A percentile compares a stretch with the other conserved stretches of the same genome.
Conservation (phyloP, 2,329 filamentous ascomycete genomes). For the Pseudopyrenochaeta lycopersici region DNA sequence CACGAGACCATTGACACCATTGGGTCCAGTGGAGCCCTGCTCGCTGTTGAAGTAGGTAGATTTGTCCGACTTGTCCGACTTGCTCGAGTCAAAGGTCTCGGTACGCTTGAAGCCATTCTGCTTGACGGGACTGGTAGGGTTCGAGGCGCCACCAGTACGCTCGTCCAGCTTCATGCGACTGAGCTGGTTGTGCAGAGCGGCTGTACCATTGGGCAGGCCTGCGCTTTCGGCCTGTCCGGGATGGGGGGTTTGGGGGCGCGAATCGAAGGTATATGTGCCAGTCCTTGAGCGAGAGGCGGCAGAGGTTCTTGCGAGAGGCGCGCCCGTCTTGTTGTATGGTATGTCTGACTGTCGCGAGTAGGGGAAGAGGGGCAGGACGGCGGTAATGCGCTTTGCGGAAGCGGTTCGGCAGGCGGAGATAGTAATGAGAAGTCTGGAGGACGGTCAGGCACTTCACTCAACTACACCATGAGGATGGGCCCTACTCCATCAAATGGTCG, state of each 20-base stretch:
- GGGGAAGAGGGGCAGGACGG: conserved; percentile 92
- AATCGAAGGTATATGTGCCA: conserved; percentile 85
- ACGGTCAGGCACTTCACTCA: conserved; percentile 37
- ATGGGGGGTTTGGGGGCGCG: conserved; percentile 84
- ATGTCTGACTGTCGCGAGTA: conserved; percentile 97
- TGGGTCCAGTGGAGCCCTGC: conserved; percentile 38
- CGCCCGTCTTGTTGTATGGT: conserved; percentile 94
- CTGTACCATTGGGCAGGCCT: conserved; percentile 72
- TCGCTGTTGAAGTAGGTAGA: conserved; percentile 24
- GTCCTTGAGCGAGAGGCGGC: conserved; percentile 39
- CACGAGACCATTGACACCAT: conserved; percentile 22
- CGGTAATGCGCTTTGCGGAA: conserved; percentile 91
- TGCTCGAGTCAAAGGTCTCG: conserved; percentile 44
- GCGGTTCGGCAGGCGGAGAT: conserved; percentile 97
- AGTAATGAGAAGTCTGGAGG: conserved; percentile 79
- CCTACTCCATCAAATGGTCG: conserved; percentile 88
- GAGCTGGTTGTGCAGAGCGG: conserved; percentile 76
- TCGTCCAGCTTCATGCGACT: conserved; percentile 72
- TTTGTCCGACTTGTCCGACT: conserved; percentile 39
- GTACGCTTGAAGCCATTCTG: conserved; percentile 36
- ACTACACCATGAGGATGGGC: conserved; percentile 35
- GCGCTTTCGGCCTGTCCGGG: conserved; percentile 74
- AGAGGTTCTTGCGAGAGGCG: conserved; percentile 78
- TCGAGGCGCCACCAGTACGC: conserved; percentile 52
- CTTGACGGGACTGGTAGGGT: conserved; percentile 38